Conservation (phyloP, 2,329 filamentous ascomycete species). For the Aspergillus texensis region DNA sequence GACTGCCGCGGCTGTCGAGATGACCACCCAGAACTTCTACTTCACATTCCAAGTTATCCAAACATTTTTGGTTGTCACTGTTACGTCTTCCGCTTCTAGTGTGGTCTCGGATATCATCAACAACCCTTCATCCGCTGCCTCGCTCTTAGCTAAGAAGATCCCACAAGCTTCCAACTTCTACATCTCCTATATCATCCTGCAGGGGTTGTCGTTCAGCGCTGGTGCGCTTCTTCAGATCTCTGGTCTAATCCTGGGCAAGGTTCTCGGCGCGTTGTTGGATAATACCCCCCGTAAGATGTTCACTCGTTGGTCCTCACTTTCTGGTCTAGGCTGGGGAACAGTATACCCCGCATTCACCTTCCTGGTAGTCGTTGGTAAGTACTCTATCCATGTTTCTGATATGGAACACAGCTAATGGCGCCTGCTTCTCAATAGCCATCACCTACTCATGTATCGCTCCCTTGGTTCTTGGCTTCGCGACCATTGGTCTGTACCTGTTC, state of each 20-base stretch:
- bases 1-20: conserved; percentile 76
- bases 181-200: conserved; percentile 90
- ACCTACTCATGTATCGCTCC: conserved; percentile 87
- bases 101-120: conserved; percentile 65
- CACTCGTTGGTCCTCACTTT: conserved; percentile 72
- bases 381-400: conserved; percentile 7
- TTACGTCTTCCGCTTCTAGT: conserved; percentile 77
- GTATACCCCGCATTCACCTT: conserved; percentile 80
- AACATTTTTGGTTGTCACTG: conserved; percentile 83
- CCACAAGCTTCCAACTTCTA: conserved; percentile 92
- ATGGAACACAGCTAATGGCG: neutral
- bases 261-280: conserved; percentile 75
- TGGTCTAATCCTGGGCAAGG: conserved; percentile 72
- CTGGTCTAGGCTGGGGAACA: conserved; percentile 80
- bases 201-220: conserved; percentile 79
- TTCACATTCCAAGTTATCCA: conserved; percentile 75
- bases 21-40: conserved; percentile 89
- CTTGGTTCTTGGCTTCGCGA: conserved; percentile 79
- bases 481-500: conserved; percentile 76
- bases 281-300: conserved; percentile 81
- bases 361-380: conserved; percentile 74
- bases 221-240: conserved; percentile 72
- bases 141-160: conserved; percentile 70
- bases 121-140: conserved; percentile 63
- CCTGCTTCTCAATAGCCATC: conserved; percentile 60